Evolutionary conservation across 805 yeast species (phyloP), one percentile per base, ranked within the genome.

Genomic region (Cyberlindnera japonica): DNA sequence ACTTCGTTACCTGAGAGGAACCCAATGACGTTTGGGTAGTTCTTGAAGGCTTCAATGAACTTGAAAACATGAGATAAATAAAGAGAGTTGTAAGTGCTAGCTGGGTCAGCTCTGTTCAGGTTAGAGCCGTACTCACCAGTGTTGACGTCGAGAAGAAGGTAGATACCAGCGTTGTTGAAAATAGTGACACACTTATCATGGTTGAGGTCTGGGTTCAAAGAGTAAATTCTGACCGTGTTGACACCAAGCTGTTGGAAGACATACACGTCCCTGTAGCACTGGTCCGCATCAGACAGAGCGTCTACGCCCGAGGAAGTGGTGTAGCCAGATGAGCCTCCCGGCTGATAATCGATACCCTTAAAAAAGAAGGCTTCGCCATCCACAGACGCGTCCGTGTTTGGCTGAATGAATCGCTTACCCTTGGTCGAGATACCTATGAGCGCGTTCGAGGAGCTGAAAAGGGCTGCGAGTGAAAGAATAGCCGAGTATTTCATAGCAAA

Each of bases 121-220:
- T 87, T 74, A 50, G 85, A 83, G 48, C 79, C 74, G 23, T 62
- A 61, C 29, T 73, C 68, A 32, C 95, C 95, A 42, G 84, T 75
- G 66, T 86, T 87, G 35, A 88, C 93, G 59, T 90, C 98, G 38
- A 89, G 64, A 38, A 90, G 64, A 19, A 89, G 84, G 58, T 90
- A 91, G 51, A 90, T 88, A 22, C 98, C 97, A 4, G 95, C 96
- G 46, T 84, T 82, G 54, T 85, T 87, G 59, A 88, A 78, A 48
- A 79, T 74, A n/a, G 88, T 71, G 93, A 90, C 86, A 69, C 97
- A 90, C 60, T 83, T 84, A 58, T 87, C 95, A 58, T 89, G 97
- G 65, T 87, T 55, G 33, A 84, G 66, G 48, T 86, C 87, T 44
- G 95, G 95, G 58, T 85, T 85, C 44, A 83, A 64, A 4, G 89